A percentile compares a stretch with the other conserved stretches of the same genome.
These are phyloP conservation scores for Solanum dulcamara DNA, from an alignment of 257 asterid genomes.

Conservation along the genomic window DNA sequence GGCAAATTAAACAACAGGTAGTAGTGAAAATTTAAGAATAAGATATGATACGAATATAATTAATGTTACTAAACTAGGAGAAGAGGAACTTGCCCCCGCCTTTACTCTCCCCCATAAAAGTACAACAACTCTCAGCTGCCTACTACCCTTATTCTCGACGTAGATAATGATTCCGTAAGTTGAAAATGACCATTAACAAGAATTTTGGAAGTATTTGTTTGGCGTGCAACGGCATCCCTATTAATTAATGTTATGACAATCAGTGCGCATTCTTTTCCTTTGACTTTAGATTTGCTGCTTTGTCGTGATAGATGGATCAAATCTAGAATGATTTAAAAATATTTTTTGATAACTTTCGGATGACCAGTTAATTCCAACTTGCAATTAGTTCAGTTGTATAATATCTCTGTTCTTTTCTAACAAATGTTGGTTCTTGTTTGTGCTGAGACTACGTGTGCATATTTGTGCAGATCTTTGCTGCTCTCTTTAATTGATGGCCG, in stretches of 20 bases:
- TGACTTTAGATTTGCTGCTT: not conserved
- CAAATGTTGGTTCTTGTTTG: not conserved
- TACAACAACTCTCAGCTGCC: not conserved
- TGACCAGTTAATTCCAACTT: not conserved
- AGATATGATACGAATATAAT: not conserved
- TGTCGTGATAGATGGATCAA: not conserved
- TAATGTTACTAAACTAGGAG: not conserved
- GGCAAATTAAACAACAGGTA: not conserved
- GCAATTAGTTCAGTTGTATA: not conserved
- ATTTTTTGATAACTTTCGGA: not conserved
- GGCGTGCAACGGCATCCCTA: not conserved
- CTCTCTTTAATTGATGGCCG: slow-evolving; percentile 45
- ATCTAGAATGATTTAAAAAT: not conserved
- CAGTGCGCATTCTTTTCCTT: not conserved
- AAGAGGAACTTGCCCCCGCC: not conserved
- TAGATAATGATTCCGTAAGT: not conserved
- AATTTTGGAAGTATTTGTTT: not conserved
- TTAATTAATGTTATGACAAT: not conserved
- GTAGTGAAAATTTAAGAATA: not conserved
- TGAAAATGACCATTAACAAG: not conserved
- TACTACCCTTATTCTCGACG: not conserved
- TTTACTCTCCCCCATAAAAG: not conserved
- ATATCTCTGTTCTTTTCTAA: not conserved
- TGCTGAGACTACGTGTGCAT: not conserved
- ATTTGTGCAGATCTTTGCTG: slow-evolving; percentile 10